phyloP scores from a whole-genome alignment of 2,329 filamentous ascomycete species.

The Pestalotiopsis sp. region DNA sequence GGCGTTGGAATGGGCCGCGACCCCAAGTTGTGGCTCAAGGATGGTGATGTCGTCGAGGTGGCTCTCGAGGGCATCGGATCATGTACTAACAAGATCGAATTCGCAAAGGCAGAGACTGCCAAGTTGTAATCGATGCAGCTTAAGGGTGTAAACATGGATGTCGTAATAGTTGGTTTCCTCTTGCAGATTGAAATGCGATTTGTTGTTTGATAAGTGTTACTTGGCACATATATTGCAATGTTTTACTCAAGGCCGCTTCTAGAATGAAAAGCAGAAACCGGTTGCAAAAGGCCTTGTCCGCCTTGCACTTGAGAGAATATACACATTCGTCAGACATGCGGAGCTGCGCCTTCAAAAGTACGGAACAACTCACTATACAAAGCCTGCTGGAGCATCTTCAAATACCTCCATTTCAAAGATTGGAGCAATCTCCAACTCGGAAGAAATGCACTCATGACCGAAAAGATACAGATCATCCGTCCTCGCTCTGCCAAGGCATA shows the following conservation, averaged over 20 bases:
- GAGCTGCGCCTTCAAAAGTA: no score
- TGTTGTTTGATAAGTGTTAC: background rate
- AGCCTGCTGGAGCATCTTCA: no score
- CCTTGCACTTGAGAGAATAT: no score
- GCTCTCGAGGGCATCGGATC: constrained; percentile 67
- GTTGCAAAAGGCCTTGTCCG: no score
- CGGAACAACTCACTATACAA: no score
- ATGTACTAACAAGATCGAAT: constrained; percentile 55
- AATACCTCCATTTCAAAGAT: no score
- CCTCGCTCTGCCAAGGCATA: background rate
- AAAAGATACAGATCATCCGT: background rate
- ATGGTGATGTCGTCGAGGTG: constrained; percentile 73
- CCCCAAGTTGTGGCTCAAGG: constrained; percentile 68
- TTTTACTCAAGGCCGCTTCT: no score
- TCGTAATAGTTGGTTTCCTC: background rate
- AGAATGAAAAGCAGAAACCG: no score
- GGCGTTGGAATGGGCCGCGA: constrained; percentile 73
- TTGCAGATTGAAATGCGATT: background rate
- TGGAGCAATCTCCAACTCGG: no score
- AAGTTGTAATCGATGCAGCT: constrained; percentile 30
- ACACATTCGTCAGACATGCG: no score
- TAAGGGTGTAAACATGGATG: background rate
- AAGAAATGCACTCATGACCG: background rate
- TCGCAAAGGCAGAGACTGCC: constrained; percentile 33
- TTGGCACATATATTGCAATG: background rate